Base-by-base conservation (phyloP, 495 filamentous ascomycete genomes). In the Cercophora sp. region DNA sequence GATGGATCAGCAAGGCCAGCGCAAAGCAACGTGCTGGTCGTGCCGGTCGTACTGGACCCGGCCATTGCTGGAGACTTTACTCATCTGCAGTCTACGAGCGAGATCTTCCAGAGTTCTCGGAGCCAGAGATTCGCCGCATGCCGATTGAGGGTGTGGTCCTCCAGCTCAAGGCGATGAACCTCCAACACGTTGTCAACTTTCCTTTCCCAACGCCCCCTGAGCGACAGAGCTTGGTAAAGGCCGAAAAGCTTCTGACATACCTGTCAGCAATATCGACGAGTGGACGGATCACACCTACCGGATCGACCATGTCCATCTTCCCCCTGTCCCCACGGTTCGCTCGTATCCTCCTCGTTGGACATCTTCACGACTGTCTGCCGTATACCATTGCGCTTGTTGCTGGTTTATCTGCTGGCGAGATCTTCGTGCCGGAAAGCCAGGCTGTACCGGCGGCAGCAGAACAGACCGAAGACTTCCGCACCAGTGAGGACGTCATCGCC, bases 1-100 rank as follows among this genome's bases (percentile, higher is more conserved):
- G 85, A 35, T 99, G 92, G 90, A 93, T 96, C 56, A 96, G 91
- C 74, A 97, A 99, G 72, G 94, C 94, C 15, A 94, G 89, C 65
- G 91, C 94, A 20, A 86, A 82, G 53, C 94, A 99, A 71, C 80
- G 94, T 69, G 85, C 90, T 43, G 94, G 94, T 67, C 88, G 94
- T 75, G 92, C 94, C 32, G 94, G 94, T 34, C 84, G 94, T 78
- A 97, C 91, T 19, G 93, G 91, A 1, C 91, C 93, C 9, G 94
- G 94, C 26, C 94, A 97, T 65, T 96, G 92, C 67, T 99, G 96
- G 69, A 79, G 87, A 46, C 64, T 99, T 2, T 99, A 96, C 63
- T 96, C 91, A 0, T 94, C 89, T 6, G 94, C 94, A 0, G 84
- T 99, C 0, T 99, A 88, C 61, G 94, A 99, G 68, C 75, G 86